A percentile compares a stretch with the other conserved stretches of the same genome.
phyloP scores from a whole-genome alignment of 129 eudicot species.

The Escallonia rubra region DNA sequence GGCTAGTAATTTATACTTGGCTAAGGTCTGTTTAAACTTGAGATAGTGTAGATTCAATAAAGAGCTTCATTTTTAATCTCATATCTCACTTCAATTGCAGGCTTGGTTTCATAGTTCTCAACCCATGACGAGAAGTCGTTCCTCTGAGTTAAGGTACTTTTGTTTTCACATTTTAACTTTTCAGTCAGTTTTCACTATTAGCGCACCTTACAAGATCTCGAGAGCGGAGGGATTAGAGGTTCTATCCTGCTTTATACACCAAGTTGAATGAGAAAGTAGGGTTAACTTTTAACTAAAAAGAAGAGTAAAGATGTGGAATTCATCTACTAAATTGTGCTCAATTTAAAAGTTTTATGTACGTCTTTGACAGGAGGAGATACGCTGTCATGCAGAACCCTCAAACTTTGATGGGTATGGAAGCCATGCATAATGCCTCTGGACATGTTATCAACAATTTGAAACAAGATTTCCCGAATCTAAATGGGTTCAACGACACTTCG shows the following conservation, averaged over 20 bases:
- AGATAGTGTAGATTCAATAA: background rate
- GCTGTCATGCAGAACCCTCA: conserved; percentile 73
- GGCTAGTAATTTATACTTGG: conserved; percentile 66
- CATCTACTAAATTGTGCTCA: too few species aligned
- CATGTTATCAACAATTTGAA: conserved; percentile 38
- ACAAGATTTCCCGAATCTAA: conserved; percentile 33
- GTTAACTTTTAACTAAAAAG: too few species aligned
- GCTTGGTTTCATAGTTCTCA: conserved; percentile 95
- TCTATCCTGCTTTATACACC: too few species aligned
- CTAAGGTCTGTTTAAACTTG: conserved; percentile 47
- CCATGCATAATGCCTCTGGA: conserved; percentile 45
- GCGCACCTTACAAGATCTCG: too few species aligned
- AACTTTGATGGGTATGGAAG: conserved; percentile 59
- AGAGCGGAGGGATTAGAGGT: too few species aligned
- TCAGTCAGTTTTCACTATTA: background rate
- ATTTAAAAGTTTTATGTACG: too few species aligned
- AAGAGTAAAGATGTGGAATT: too few species aligned
- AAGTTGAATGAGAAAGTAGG: too few species aligned
- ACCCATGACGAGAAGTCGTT: conserved; percentile 94
- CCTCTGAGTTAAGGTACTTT: conserved; percentile 72
- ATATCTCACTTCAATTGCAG: conserved; percentile 30
- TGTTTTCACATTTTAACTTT: conserved; percentile 2
- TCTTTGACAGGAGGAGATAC: conserved; percentile 61
- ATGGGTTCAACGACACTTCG: conserved; percentile 28
- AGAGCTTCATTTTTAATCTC: conserved; percentile 5